Base-by-base conservation (phyloP, 345 rosid species). In the Syzygium jambos region DNA sequence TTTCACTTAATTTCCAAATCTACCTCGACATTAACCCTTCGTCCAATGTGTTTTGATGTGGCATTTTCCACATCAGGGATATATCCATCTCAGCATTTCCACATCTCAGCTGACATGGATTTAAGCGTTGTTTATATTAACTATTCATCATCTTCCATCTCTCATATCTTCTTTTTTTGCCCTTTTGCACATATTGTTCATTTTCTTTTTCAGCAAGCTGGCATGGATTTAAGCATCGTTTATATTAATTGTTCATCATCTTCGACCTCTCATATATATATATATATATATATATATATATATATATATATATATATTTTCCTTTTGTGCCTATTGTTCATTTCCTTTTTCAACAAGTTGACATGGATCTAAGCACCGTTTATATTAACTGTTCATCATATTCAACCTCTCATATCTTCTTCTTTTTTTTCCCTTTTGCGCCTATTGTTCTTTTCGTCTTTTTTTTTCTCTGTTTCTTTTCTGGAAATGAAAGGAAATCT, bases 11-110 rank as follows among this genome's bases (percentile, higher is more conserved):
- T 9, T 55, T 56, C 0, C n/a, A 56, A 56, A 56, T 9, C n/a
- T 9, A 56, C 25, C 13, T 43, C n/a, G 25, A 22, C 25, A n/a
- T 11, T 56, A 56, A 23, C 0, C 61, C 25, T 56, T 12, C 0
- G 0, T 27, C 25, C 1, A 27, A 22, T 1, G 13, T 27, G 0
- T 56, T 27, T 27, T 27, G 25, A 56, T 56, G 61, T 56, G 23
- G 61, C 61, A 56, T 23, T 23, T 23, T 56, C 10, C n/a, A 56
- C 10, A 27, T 56, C 4, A 0, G n/a, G 13, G 61, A 9, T 56
- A 56, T 23, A 23, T 56, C 13, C 61, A 56, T 27, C n/a, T 56
- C 6, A 56, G n/a, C 6, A 56, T 41, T 41, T 41, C 5, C 43
- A 41, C 6, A 41, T 41, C 43, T 41, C 6, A 23, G 3, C 2